Base-by-base conservation (phyloP, 345 rosid species). In the Linum tenue region DNA sequence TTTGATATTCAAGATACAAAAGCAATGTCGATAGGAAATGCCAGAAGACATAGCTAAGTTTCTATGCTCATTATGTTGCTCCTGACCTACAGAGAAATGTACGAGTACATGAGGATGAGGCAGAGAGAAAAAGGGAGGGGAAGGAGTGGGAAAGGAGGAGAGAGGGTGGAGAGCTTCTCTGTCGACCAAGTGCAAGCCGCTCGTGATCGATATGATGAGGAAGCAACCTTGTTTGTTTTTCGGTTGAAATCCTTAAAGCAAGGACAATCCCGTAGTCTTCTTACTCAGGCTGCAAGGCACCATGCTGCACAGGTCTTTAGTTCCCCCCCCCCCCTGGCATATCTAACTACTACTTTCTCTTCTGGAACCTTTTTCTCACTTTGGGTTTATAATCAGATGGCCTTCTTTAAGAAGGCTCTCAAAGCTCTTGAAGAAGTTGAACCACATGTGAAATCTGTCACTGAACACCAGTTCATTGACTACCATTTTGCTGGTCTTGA, bases 231-330 rank as follows among this genome's bases (percentile, higher is more conserved):
- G 42, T 62, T 39, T 39, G 50, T 62, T n/a, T 62, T 62, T 22
- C 64, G 64, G 5, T 39, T 62, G 41, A 62, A 62, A 39, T 60
- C 64, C 37, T 16, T 60, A 12, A 60, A 60, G 64, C 43, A 60
- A 60, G 64, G 64, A 60, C 64, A 60, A 60, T 60, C 64, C 16
- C 64, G 43, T 60, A 60, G 64, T 39, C 64, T 60, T 38, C 43
- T 60, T 62, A 62, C 64, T 36, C 64, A 62, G 50, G 64, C 64
- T 5, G 64, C 64, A 11, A 15, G 64, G 42, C 64, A 62, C 64
- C 64, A 62, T 62, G 64, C 64, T 36, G 64, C 64, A 4, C 64
- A 62, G 64, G 64, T 62, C 2, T 15, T 41, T 39, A 22, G 31
- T 22, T 22, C 1, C 31, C 31, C 31, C 1, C 31, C 31, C 31